Conservation (phyloP, 2,329 filamentous ascomycete genomes). For the Penicillium brevicompactum region DNA sequence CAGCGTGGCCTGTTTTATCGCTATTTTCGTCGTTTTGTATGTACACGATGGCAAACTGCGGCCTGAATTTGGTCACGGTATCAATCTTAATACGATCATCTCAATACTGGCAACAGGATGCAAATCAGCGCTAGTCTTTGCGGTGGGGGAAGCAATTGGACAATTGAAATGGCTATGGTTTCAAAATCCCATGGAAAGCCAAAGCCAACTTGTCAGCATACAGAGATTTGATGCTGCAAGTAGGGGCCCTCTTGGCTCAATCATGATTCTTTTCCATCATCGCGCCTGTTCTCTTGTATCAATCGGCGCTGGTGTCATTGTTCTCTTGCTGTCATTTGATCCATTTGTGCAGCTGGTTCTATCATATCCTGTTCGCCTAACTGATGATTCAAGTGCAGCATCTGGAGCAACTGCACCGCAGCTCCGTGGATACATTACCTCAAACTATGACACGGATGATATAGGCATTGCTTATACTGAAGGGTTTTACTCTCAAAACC, state of each 20-base stretch:
- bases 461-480: neutral
- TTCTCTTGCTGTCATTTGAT: conserved; percentile 23
- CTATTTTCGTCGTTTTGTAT: neutral
- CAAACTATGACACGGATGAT: neutral
- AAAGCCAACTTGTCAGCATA: neutral
- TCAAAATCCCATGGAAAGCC: neutral
- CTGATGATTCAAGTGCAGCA: neutral
- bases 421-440: neutral
- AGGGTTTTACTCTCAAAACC: neutral
- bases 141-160: conserved; percentile 11
- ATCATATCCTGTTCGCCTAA: neutral
- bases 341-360: conserved; percentile 23
- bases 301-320: conserved; percentile 17
- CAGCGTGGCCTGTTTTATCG: conserved; percentile 3
- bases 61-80: neutral
- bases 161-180: conserved; percentile 29
- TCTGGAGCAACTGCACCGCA: neutral
- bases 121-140: conserved; percentile 5
- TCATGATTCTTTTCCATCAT: conserved; percentile 7
- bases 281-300: conserved; percentile 10
- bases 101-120: conserved; percentile 6
- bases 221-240: conserved; percentile 25
- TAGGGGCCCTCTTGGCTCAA: conserved; percentile 23
- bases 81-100: conserved; percentile 11
- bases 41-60: neutral